These are phyloP conservation scores for Magnaporthiopsis rhizophila DNA, from an alignment of 2,329 filamentous ascomycete species.

Conservation along the genomic window DNA sequence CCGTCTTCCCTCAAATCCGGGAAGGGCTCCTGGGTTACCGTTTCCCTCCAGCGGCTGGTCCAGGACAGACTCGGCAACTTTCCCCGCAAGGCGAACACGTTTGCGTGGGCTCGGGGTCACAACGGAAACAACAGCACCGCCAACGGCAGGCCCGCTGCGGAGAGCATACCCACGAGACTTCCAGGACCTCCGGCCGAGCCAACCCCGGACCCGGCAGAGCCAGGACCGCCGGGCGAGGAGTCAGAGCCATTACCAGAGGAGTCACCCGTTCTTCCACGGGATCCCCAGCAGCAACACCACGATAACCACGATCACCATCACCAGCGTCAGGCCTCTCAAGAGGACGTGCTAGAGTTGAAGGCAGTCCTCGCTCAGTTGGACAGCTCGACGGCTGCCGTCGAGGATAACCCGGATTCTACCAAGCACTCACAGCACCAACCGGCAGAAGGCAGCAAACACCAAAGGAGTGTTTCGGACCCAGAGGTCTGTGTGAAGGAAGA, in stretches of 20 bases:
- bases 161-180: neutral
- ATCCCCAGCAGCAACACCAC: too few species aligned
- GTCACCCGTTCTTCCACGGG: too few species aligned
- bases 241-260: too few species aligned
- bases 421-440: neutral
- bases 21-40: constrained; percentile 3
- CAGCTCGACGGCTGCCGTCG: too few species aligned
- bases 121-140: neutral
- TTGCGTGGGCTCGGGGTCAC: constrained; percentile 2
- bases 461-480: neutral
- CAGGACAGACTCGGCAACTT: constrained; percentile 5
- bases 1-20: neutral
- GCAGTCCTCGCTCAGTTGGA: neutral
- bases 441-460: neutral
- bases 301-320: neutral
- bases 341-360: neutral
- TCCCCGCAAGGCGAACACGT: constrained; percentile 4
- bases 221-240: too few species aligned
- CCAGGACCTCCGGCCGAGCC: constrained; percentile 3
- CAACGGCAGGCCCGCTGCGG: neutral
- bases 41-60: neutral
- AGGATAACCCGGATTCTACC: neutral
- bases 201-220: neutral
- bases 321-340: neutral
- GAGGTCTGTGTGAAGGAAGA: neutral